Conservation (phyloP, 2,329 filamentous ascomycete species). For the Pseudonectria buxi region DNA sequence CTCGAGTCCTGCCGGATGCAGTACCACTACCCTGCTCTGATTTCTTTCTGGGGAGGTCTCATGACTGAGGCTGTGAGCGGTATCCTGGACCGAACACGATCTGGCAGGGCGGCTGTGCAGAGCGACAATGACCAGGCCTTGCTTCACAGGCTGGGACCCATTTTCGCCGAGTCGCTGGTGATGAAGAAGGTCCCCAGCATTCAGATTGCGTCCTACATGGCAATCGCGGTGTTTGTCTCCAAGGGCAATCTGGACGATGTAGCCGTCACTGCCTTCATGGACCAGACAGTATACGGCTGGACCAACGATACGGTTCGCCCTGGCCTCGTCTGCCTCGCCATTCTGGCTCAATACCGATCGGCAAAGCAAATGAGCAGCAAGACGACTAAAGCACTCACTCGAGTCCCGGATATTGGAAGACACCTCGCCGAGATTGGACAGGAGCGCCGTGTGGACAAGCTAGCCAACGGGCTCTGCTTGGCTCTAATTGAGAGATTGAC, state of each 20-base stretch:
- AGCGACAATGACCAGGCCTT: constrained; percentile 76
- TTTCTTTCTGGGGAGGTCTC: constrained; percentile 88
- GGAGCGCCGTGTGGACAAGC: constrained; percentile 61
- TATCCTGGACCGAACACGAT: constrained; percentile 70
- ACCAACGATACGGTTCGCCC: constrained; percentile 64
- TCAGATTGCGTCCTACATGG: constrained; percentile 85
- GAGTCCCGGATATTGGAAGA: constrained; percentile 52
- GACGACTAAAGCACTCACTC: constrained; percentile 63
- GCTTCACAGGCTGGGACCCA: constrained; percentile 56
- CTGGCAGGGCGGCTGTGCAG: constrained; percentile 69
- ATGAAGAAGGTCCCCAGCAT: constrained; percentile 71
- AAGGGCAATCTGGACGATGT: constrained; percentile 75
- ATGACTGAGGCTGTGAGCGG: constrained; percentile 78
- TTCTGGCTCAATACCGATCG: constrained; percentile 74
- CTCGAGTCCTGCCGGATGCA: constrained; percentile 64
- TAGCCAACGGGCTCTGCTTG: constrained; percentile 65
- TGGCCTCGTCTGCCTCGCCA: constrained; percentile 71
- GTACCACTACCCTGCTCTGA: constrained; percentile 67
- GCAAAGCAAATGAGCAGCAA: constrained; percentile 61
- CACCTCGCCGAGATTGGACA: constrained; percentile 55
- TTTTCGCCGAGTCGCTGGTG: constrained; percentile 71
- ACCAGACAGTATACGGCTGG: constrained; percentile 75
- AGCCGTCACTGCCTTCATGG: constrained; percentile 81
- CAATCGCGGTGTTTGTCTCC: constrained; percentile 75
- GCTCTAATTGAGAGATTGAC: constrained; percentile 55